These are phyloP conservation scores for Bassia scoparia DNA, from an alignment of 148 eudicot species.

Conservation along the genomic window DNA sequence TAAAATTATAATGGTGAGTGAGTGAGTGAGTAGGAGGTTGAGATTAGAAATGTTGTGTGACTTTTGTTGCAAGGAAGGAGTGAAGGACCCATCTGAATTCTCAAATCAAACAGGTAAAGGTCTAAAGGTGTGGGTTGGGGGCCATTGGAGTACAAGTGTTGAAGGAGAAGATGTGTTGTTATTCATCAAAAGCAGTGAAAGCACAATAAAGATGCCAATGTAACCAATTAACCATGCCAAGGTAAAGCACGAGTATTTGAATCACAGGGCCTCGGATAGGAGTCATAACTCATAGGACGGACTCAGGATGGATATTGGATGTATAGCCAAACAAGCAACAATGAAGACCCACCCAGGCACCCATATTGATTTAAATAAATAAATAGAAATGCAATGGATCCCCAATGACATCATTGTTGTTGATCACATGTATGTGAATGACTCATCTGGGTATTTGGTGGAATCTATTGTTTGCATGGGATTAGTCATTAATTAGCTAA, in stretches of 20 bases:
- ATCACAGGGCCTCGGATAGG: too few relatives aligned
- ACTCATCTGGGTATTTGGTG: constrained; percentile 10
- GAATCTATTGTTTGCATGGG: not conserved
- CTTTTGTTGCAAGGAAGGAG: constrained; percentile 25
- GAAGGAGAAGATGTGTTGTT: too few relatives aligned
- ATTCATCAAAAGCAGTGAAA: constrained; percentile 34
- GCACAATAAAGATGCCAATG: constrained; percentile 4
- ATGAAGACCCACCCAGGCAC: not conserved
- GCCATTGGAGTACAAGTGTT: constrained; percentile 10
- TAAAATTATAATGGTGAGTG: not conserved
- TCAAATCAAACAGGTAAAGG: not conserved
- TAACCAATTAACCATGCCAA: too few relatives aligned
- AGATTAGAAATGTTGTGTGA: constrained; percentile 16
- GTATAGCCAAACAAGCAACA: not conserved
- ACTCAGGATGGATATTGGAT: too few relatives aligned
- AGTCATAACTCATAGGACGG: too few relatives aligned
- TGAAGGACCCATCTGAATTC: not conserved
- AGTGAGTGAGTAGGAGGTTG: not conserved
- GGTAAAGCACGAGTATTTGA: too few relatives aligned
- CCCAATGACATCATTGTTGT: constrained; percentile 27
- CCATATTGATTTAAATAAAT: constrained; percentile 19
- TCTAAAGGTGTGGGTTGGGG: constrained; percentile 2
- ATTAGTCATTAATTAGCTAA: not conserved
- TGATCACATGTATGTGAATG: constrained; percentile 12
- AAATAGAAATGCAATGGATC: not conserved